phyloP scores from a whole-genome alignment of 495 filamentous ascomycete genomes.

The Neurospora cerealis region DNA sequence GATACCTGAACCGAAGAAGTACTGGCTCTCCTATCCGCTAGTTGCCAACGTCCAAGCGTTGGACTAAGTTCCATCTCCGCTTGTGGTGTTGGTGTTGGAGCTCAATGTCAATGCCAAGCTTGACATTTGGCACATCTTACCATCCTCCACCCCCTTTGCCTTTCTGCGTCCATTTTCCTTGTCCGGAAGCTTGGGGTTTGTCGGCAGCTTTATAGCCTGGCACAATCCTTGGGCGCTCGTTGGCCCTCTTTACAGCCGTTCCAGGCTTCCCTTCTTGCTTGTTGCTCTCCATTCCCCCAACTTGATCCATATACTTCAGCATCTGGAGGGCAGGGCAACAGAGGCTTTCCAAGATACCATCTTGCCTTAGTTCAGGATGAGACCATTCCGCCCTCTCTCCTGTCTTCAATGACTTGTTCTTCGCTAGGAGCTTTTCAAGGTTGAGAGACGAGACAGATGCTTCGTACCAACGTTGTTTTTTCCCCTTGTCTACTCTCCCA shows the following conservation, averaged over 20 bases:
- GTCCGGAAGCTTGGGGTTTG: background rate
- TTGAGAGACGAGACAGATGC: slow-evolving; percentile 22
- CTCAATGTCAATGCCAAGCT: background rate
- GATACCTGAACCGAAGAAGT: too few species aligned
- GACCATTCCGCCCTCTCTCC: slow-evolving; percentile 34
- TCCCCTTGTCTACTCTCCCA: slow-evolving; percentile 3
- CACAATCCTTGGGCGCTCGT: background rate
- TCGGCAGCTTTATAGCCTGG: background rate
- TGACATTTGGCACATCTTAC: background rate
- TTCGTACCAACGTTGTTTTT: slow-evolving; percentile 32
- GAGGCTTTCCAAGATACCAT: slow-evolving; percentile 14
- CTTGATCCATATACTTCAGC: slow-evolving; percentile 25
- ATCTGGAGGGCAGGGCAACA: slow-evolving; percentile 22
- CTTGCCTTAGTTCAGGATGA: slow-evolving; percentile 10
- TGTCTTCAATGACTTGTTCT: slow-evolving; percentile 28
- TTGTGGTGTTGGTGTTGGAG: too few species aligned
- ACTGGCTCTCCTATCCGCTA: too few species aligned
- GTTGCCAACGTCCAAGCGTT: too few species aligned
- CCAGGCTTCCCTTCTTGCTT: slow-evolving; percentile 3
- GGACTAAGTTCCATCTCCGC: background rate
- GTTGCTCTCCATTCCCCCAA: slow-evolving; percentile 24
- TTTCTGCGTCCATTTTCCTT: background rate
- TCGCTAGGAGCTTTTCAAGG: slow-evolving; percentile 17
- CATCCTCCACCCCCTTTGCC: background rate
- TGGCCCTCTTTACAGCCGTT: background rate